Evolutionary conservation across 208 protist genomes (phyloP), one percentile per base, ranked within the genome.

Genomic region (Leishmania tarentolae): DNA sequence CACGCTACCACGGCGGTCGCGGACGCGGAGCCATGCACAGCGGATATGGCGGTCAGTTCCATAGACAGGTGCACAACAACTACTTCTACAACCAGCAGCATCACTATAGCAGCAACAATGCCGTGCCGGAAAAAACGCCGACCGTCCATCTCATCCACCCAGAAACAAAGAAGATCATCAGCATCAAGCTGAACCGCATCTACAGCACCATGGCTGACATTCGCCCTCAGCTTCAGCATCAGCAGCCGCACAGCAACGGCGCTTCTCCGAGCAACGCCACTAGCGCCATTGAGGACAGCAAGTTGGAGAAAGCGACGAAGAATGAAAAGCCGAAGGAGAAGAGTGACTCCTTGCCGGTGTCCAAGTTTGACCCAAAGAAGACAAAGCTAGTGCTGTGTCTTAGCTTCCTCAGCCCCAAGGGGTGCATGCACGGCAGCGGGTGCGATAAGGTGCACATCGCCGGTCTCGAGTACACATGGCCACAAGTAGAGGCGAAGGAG

Each of bases 361-460:
- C 68, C 9, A 75, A 77, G 63, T 75, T 81, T 42, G 86, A 86
- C 68, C 84, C 82, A 21, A 88, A 77, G n/a, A 77, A 61, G 37
- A 90, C 87, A 56, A 89, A 80, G 57, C 80, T 92, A n/a, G 66
- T 81, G 24, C 76, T 93, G 52, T 93, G 90, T 83, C n/a, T 86
- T 63, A 87, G 85, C 82, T 91, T 90, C 73, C 82, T 91, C 75
- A 84, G 77, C 75, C 52, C 76, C 53, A 85, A 88, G 57, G 87
- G 83, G 47, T 96, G 93, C 81, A 70, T 86, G 40, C 77, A 91
- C 71, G 91, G 90, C 53, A 91, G 89, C 79, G 83, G 84, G 59
- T 96, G 93, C 78, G 80, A 88, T n/a, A 91, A 94, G 78, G 89
- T 97, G 44, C 93, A 97, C 86, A 88, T 95, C 24, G 85, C 88